A percentile compares a stretch with the other conserved stretches of the same genome.
phyloP scores from a whole-genome alignment of 2,329 filamentous ascomycete genomes.

The Herpotrichia juniperi region DNA sequence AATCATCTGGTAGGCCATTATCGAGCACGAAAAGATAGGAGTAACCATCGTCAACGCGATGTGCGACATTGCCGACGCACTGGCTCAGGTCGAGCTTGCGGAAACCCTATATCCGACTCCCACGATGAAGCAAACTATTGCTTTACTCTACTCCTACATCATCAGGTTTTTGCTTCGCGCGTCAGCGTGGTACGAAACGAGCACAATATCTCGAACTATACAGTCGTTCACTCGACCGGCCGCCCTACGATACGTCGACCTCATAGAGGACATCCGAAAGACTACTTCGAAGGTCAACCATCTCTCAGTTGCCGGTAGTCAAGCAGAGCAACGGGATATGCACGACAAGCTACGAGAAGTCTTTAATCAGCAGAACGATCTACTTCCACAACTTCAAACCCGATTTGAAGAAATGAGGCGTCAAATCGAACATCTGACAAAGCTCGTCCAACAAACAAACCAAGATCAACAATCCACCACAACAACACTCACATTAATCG shows the following conservation, averaged over 20 bases:
- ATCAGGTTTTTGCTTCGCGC: conserved; percentile 6
- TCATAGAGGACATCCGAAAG: conserved; percentile 16
- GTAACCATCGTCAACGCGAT: conserved; percentile 10
- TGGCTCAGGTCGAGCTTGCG: conserved; percentile 11
- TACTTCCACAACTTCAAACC: not conserved
- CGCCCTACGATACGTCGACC: conserved; percentile 23
- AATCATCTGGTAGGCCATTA: conserved; percentile 1
- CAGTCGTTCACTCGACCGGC: conserved; percentile 22
- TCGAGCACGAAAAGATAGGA: conserved; percentile 16
- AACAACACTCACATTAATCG: not conserved
- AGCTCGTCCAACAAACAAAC: not conserved
- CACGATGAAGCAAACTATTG: conserved; percentile 22
- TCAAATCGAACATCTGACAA: conserved; percentile 4
- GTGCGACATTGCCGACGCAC: conserved; percentile 11
- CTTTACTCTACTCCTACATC: not conserved
- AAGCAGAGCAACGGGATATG: conserved; percentile 17
- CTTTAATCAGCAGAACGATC: not conserved
- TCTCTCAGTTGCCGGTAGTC: conserved; percentile 9
- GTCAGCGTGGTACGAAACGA: conserved; percentile 32
- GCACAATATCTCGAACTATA: conserved; percentile 20
- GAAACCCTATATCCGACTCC: conserved; percentile 25
- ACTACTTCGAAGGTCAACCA: conserved; percentile 1
- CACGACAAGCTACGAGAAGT: conserved; percentile 6
- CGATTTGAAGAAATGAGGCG: conserved; percentile 11
- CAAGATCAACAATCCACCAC: not conserved